Evolutionary conservation across 208 protist genomes (phyloP), one percentile per base, ranked within the genome.

Genomic region (Leptomonas seymouri): DNA sequence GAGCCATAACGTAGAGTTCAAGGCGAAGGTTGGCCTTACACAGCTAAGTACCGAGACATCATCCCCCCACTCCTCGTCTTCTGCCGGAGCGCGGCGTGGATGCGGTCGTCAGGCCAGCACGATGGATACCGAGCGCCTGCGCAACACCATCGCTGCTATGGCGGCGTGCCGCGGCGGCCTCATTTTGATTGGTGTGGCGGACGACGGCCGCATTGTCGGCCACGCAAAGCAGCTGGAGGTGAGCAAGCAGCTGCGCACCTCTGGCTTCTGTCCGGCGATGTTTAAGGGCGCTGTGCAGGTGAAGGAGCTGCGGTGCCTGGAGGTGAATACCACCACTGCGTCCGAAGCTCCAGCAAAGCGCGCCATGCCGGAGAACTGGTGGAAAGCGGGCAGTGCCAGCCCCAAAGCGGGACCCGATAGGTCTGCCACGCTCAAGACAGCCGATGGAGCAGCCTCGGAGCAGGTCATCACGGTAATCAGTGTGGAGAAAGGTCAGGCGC

Each of bases 231-330:
- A 86, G 56, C 77, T 71, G 7, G 81, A 83, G 31, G 50, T 81
- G 25, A 23, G n/a, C 16, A 39, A 36, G 55, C 65, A 74, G n/a
- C 60, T 96, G 63, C 86, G 89, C 25, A 64, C 72, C 9, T 86
- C 81, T 0, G 89, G 87, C 15, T 94, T 94, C 72, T 96, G 86
- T 66, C 91, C 91, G 6, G 87, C 91, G 14, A 93, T 96, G 87
- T 73, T 86, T 18, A 89, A 90, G 63, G 84, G 85, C 42, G 77
- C 65, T 23, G 81, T 96, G n/a, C 73, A 65, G 30, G 70, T 85
- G 41, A 69, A 70, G 39, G 84, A 93, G 55, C 69, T 96, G 62
- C 91, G 87, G 18, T 78, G 75, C 14, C 71, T 87, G 25, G 58
- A 30, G 4, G 16, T 15, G 20, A 51, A 50, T 2, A 34, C 49